These are phyloP conservation scores for Aureobasidium leucospermi DNA, from an alignment of 2,329 filamentous ascomycete genomes.

Conservation along the genomic window DNA sequence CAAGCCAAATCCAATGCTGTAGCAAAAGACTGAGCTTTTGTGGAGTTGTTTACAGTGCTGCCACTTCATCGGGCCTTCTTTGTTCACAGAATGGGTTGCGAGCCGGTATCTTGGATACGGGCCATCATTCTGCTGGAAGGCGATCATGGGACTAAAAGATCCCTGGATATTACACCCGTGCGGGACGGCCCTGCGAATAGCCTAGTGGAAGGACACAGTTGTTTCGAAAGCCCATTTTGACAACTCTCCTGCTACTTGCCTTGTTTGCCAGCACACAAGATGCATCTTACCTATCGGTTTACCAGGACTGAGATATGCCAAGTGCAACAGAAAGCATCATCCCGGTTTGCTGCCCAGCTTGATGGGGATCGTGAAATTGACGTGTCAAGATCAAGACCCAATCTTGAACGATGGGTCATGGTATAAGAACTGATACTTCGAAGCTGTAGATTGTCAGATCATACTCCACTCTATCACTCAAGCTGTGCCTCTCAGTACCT, in stretches of 20 bases:
- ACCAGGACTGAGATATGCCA: background rate
- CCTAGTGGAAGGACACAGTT: background rate
- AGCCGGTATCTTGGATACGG: background rate
- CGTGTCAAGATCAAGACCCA: background rate
- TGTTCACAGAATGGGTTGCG: background rate
- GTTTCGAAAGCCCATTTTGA: background rate
- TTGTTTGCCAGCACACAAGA: slow-evolving; percentile 7
- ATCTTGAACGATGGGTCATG: background rate
- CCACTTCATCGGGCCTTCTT: slow-evolving; percentile 1
- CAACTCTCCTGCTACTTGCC: slow-evolving; percentile 1
- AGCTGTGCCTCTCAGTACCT: background rate
- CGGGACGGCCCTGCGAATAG: background rate
- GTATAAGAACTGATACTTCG: background rate
- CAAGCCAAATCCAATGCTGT: background rate
- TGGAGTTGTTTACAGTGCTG: background rate
- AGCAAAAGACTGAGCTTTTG: background rate
- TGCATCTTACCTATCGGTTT: background rate
- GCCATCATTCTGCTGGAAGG: background rate
- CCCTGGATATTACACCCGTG: background rate
- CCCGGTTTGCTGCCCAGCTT: slow-evolving; percentile 5
- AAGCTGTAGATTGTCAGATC: background rate
- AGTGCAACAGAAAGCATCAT: background rate
- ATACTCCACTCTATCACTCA: background rate
- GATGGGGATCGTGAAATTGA: background rate
- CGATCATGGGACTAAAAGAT: background rate